These are phyloP conservation scores for Sphaerulina populicola DNA, from an alignment of 2,329 filamentous ascomycete species.

Conservation along the genomic window DNA sequence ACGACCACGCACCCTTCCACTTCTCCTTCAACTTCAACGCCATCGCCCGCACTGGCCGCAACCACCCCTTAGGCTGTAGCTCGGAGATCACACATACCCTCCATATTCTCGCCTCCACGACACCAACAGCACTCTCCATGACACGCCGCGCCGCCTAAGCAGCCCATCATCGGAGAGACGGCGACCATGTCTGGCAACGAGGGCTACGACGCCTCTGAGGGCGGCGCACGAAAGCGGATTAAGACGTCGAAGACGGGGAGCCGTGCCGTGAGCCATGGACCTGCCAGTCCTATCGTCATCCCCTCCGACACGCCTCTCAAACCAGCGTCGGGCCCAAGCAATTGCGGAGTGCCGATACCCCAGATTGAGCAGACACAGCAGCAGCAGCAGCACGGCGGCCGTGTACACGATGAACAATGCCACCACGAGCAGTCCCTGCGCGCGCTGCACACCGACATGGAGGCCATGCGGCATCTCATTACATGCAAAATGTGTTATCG, in stretches of 20 bases:
- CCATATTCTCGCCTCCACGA: not conserved
- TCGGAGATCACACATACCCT: not conserved
- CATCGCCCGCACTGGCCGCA: too few species aligned
- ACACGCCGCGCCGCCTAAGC: not conserved
- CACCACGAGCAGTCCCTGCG: constrained; percentile 23
- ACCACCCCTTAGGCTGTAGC: too few species aligned
- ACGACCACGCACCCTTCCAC: too few species aligned
- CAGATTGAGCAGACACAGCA: not conserved
- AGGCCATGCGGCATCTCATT: constrained; percentile 52
- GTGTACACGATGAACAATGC: constrained; percentile 9
- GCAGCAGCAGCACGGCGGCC: not conserved
- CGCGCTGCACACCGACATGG: constrained; percentile 44
- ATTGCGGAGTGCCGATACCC: constrained; percentile 1
- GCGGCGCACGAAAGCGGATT: constrained; percentile 22
- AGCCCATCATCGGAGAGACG: not conserved
- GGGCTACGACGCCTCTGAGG: constrained; percentile 13
- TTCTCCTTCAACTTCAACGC: too few species aligned
- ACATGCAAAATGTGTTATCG: constrained; percentile 63
- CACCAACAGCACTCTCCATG: not conserved
- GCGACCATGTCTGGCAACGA: constrained; percentile 14
- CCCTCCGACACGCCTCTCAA: constrained; percentile 9
- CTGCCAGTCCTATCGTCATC: constrained; percentile 8
- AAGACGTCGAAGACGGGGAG: constrained; percentile 19
- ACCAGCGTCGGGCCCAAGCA: constrained; percentile 1
- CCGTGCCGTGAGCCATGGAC: constrained; percentile 12